Evolutionary conservation across 352 stramenopile genomes (phyloP), one percentile per base, ranked within the genome.

Genomic region (Globisporangium radiosum): DNA sequence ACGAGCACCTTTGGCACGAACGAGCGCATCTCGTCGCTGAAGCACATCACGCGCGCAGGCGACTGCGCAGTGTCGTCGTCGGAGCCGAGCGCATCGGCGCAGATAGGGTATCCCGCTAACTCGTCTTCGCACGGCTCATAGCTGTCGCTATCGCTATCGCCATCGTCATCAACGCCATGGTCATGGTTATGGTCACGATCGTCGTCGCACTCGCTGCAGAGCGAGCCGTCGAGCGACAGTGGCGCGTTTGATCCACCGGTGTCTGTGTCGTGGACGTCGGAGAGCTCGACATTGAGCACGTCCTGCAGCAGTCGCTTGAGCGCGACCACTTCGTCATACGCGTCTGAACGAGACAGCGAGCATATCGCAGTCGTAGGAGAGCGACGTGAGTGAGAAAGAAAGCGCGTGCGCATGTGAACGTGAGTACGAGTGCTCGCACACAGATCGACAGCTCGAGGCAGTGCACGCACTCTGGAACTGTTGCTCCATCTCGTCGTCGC

Each of bases 261-360:
- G 4, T 25, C n/a, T 25, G n/a, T 25, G 10, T 48, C 43, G 7
- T 44, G 33, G 4, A 2, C 10, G 37, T 44, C 57, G 19, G 42
- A 57, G 0, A 19, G 39, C 4, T 45, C 39, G 51, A 57, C 50
- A 15, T 58, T 47, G 36, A 63, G 51, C n/a, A 57, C 10, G 7
- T 61, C 54, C 47, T 84, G 69, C 6, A 85, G 61, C 19, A 85
- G 72, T 14, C 70, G 48, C 65, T 85, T 85, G 36, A 90, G 65
- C 13, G 75, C 70, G 48, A 81, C 53, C 38, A 90, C 71, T 62
- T 90, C 74, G 38, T 87, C 72, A 3, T 73, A 60, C n/a, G 76
- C 75, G 19, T 69, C 80, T 90, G 25, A 15, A 58, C 8, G 4
- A 25, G 25, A 25, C 15, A 53, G 25, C 10, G 40, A 11, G 9